Conservation (phyloP, 2,329 filamentous ascomycete genomes). For the Fusarium mexicanum region DNA sequence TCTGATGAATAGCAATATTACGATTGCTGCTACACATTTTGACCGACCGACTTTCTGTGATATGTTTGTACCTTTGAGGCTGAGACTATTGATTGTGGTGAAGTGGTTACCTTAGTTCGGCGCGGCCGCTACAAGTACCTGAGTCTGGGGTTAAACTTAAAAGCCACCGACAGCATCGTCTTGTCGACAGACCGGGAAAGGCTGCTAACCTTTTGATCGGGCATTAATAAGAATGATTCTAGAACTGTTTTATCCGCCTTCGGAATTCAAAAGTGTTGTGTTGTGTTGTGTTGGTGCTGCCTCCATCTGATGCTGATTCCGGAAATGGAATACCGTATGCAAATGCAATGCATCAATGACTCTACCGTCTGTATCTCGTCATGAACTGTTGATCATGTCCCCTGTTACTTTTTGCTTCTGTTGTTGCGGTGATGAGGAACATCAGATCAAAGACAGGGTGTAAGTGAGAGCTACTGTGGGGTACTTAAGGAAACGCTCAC, state of each 20-base stretch:
- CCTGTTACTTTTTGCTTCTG: slow-evolving; percentile 10
- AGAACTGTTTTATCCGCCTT: not conserved
- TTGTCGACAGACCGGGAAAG: not conserved
- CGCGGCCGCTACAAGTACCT: slow-evolving; percentile 14
- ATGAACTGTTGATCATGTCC: not conserved
- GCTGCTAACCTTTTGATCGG: not conserved
- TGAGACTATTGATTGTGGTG: slow-evolving; percentile 18
- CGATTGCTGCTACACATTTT: not conserved
- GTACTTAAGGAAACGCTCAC: not conserved
- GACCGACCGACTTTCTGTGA: not conserved
- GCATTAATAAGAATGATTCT: slow-evolving; percentile 3
- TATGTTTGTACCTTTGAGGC: not conserved
- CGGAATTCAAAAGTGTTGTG: not conserved
- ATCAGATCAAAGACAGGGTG: slow-evolving; percentile 24
- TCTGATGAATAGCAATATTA: slow-evolving; percentile 29
- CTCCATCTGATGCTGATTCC: not conserved
- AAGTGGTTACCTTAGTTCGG: slow-evolving; percentile 29
- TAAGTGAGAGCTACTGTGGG: slow-evolving; percentile 25
- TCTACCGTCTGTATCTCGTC: not conserved
- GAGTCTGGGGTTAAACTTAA: slow-evolving; percentile 23
- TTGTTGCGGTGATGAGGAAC: slow-evolving; percentile 32
- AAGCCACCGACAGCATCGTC: slow-evolving; percentile 19
- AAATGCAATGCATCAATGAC: not conserved
- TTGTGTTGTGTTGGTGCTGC: not conserved
- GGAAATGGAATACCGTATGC: not conserved